A percentile compares a stretch with the other conserved stretches of the same genome.
Conservation (phyloP, 495 filamentous ascomycete genomes). For the Neurospora sp. region DNA sequence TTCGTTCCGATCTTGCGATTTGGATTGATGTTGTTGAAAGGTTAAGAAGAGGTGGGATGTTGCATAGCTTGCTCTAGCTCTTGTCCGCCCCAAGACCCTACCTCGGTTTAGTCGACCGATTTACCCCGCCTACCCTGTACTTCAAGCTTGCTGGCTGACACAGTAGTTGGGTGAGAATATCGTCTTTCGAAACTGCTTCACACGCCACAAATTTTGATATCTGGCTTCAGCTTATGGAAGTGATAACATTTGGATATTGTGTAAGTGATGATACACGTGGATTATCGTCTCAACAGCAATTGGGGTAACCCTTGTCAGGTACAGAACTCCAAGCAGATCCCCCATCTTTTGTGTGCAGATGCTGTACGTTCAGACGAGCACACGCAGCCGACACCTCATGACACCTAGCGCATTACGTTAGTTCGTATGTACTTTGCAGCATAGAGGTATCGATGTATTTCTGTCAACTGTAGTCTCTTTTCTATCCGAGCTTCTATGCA, state of each 20-base stretch:
- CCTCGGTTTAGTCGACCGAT: neutral
- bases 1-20: neutral
- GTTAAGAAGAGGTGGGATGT: neutral
- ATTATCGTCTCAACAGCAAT: neutral
- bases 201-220: neutral
- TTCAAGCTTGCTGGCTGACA: neutral
- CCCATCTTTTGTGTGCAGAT: neutral
- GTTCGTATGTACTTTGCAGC: no score
- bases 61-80: neutral
- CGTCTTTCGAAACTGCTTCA: neutral
- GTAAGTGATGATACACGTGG: neutral
- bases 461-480: no score
- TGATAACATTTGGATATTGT: neutral
- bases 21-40: neutral
- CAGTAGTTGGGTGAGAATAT: neutral
- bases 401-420: no score
- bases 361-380: neutral
- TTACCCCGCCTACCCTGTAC: neutral
- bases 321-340: neutral
- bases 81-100: neutral
- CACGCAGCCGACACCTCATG: neutral
- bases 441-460: no score
- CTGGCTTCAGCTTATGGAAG: neutral
- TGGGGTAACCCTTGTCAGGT: neutral
- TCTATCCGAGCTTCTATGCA: no score